Base-by-base conservation (phyloP, 2,329 filamentous ascomycete species). In the Trichocomaceae sp. region DNA sequence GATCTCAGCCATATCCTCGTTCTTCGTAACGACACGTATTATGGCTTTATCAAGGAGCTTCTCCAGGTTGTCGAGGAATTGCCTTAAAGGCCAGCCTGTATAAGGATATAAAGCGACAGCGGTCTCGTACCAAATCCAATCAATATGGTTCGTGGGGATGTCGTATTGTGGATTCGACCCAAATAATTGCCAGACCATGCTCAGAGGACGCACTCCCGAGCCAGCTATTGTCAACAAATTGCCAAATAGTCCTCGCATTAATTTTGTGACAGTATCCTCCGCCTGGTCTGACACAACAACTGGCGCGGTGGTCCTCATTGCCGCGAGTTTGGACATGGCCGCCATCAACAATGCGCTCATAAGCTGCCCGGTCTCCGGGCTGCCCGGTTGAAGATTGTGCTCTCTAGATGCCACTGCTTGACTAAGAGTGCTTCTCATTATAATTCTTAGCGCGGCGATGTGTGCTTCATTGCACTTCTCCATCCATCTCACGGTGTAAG, bases 231-330 rank as follows among this genome's bases (percentile, higher is more conserved):
- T 66, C 51, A 65, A 44, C 2, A 66, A 52, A 56, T 64, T 65
- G 13, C 63, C 63, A 20, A 66, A 66, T 1, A 65, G 55, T 17
- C 64, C 64, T 20, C 63, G 59, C 62, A 66, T 66, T 41, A 66
- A 55, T 48, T 58, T 62, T 23, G 63, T 66, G 22, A 64, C 59
- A 1, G 61, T 64, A 52, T 66, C 51, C 15, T 54, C 51, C 15
- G 45, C 35, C n/a, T 54, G 35, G 2, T 17, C 35, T 22, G 26
- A 48, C 45, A 54, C 51, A 17, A 53, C 51, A 20, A 53, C 44
- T 20, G 51, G 51, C 12, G 45, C 51, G 3, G 45, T 54, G 17
- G 51, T 54, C 35, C 51, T 31, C 45, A 42, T 54, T 29, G 51
- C 51, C 23, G 45, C 61, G 46, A 64, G 61, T 48, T 64, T 63